Conservation (phyloP, 78 protist genomes). For the Dictyostelium purpureum region DNA sequence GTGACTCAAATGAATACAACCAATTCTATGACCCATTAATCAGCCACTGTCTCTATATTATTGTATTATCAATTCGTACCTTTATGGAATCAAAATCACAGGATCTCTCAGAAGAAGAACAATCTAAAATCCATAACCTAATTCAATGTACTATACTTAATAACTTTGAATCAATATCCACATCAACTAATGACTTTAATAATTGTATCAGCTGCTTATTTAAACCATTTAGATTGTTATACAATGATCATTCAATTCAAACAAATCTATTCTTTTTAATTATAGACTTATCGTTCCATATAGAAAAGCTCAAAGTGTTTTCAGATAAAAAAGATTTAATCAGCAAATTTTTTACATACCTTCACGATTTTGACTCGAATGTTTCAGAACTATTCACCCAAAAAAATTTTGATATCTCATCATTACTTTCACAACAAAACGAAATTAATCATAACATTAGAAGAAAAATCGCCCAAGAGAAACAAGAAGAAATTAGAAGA, state of each 20-base stretch:
- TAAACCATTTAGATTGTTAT: neutral
- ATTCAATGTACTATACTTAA: neutral
- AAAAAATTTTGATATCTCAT: neutral
- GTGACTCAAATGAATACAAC: neutral
- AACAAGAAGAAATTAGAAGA: conserved; percentile 37
- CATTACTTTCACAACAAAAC: neutral
- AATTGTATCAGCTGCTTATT: neutral
- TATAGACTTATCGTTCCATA: neutral
- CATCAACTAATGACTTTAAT: neutral
- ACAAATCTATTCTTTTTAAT: conserved; percentile 16
- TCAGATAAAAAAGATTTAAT: conserved; percentile 41
- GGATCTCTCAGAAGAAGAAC: neutral
- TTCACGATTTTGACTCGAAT: conserved; percentile 14
- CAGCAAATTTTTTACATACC: neutral
- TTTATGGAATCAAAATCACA: neutral
- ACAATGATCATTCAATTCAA: neutral
- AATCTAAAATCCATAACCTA: neutral
- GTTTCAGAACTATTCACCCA: neutral
- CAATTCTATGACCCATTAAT: conserved; percentile 4
- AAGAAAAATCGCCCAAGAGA: conserved; percentile 15
- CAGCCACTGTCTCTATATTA: conserved; percentile 18
- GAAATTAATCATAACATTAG: neutral
- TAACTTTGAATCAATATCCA: neutral
- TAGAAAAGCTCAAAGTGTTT: neutral
- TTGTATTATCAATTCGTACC: conserved; percentile 11